Evolutionary conservation across 176 grass and related monocot genomes (phyloP).

Genomic region (Luzula sylvatica): DNA sequence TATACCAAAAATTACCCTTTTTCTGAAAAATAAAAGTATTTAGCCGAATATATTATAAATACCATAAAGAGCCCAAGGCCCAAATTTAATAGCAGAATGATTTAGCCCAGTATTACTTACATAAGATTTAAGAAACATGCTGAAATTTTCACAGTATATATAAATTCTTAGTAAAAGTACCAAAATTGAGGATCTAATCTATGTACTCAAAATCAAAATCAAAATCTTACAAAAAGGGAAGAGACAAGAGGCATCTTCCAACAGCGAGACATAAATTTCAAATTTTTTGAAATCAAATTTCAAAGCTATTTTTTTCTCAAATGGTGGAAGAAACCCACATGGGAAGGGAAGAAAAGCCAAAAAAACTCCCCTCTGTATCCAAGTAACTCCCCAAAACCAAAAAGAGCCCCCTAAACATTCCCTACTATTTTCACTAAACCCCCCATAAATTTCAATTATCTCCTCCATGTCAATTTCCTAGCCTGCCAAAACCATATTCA

Average conservation of each 20-base stretch:
- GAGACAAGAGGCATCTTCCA: constrained; percentile 32
- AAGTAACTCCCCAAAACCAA: constrained; percentile 44
- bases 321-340: constrained; percentile 34
- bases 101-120: too few relatives aligned
- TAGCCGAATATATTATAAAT: too few relatives aligned
- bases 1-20: too few relatives aligned
- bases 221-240: constrained; percentile 29
- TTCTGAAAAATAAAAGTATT: too few relatives aligned
- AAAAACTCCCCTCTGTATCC: constrained; percentile 51
- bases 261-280: constrained; percentile 10
- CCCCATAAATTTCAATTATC: constrained; percentile 39
- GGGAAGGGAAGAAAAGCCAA: constrained; percentile 76
- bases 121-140: too few relatives aligned
- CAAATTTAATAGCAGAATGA: too few relatives aligned
- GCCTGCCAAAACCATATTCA: constrained; percentile 41
- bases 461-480: constrained; percentile 16
- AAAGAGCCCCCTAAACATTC: constrained; percentile 16
- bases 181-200: constrained; percentile 32
- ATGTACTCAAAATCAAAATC: too few relatives aligned
- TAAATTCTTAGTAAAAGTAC: constrained; percentile 16
- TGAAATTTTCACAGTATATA: not conserved
- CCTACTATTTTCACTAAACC: constrained; percentile 47
- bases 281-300: constrained; percentile 19
- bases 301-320: constrained; percentile 29
- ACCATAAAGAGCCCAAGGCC: too few relatives aligned